These are phyloP conservation scores for Polyporus arcularius DNA, from an alignment of 768 basidiomycete species.

Conservation along the genomic window DNA sequence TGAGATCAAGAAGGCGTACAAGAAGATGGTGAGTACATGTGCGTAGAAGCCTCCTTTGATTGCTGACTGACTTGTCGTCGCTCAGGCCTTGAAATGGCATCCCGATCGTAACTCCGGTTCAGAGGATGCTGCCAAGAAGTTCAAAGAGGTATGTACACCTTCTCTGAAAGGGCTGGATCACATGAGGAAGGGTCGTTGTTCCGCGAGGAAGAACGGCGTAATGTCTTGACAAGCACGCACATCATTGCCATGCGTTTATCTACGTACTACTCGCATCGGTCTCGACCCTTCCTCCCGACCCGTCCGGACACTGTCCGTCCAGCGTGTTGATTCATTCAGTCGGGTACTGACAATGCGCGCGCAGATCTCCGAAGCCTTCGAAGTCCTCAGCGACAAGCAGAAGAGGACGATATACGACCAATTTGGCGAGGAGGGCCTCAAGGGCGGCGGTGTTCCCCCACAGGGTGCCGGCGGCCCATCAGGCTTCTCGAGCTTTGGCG, in stretches of 20 bases:
- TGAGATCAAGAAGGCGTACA: constrained; percentile 92
- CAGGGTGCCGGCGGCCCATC: constrained; percentile 55
- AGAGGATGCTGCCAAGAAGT: constrained; percentile 84
- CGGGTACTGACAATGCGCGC: background rate
- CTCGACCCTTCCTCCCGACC: too few relatives aligned
- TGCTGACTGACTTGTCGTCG: background rate
- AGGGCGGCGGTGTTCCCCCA: constrained; percentile 59
- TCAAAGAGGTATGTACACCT: constrained; percentile 72
- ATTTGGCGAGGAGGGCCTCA: constrained; percentile 93
- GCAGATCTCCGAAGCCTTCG: constrained; percentile 93
- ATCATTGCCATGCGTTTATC: background rate
- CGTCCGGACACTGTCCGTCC: too few relatives aligned
- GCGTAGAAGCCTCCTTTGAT: too few relatives aligned
- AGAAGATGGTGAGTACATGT: constrained; percentile 71
- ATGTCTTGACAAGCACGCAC: too few relatives aligned
- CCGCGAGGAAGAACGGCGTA: too few relatives aligned
- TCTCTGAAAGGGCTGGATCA: too few relatives aligned
- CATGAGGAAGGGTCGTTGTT: too few relatives aligned
- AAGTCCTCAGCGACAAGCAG: constrained; percentile 87
- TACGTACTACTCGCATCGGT: background rate
- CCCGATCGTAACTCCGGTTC: constrained; percentile 88
- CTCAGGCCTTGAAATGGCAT: constrained; percentile 88
- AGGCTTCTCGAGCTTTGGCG: constrained; percentile 26
- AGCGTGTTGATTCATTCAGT: too few relatives aligned
- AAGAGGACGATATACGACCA: constrained; percentile 90